Evolutionary conservation across 2,329 filamentous ascomycete genomes (phyloP).

Genomic region (Daldinia sp.): DNA sequence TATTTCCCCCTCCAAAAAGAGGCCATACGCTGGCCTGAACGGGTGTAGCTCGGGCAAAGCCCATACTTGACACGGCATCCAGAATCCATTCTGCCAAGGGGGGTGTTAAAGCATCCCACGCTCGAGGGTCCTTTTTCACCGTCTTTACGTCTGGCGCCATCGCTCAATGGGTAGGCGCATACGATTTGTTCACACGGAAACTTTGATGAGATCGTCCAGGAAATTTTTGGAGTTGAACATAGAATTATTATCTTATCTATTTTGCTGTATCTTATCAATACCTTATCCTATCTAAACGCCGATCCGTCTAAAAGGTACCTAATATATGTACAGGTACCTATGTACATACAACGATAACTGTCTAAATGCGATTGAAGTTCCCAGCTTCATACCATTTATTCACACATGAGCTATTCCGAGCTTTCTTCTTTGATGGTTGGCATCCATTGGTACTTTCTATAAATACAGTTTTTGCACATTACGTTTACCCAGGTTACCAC

Average conservation of each 20-base stretch:
- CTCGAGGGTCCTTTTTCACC: constrained; percentile 62
- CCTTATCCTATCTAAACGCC: constrained; percentile 29
- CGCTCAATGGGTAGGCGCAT: constrained; percentile 24
- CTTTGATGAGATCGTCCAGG: constrained; percentile 5
- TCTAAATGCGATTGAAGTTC: too few species aligned
- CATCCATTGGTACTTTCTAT: not conserved
- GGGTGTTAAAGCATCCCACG: constrained; percentile 77
- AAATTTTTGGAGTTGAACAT: constrained; percentile 27
- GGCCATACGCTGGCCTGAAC: constrained; percentile 95
- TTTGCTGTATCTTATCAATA: constrained; percentile 29
- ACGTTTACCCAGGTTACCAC: not conserved
- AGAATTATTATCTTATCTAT: constrained; percentile 36
- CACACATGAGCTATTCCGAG: not conserved
- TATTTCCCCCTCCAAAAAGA: constrained; percentile 72
- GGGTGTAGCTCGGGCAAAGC: constrained; percentile 88
- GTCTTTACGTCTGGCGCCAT: constrained; percentile 53
- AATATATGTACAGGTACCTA: not conserved
- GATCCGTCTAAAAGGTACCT: too few species aligned
- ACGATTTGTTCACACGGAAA: not conserved
- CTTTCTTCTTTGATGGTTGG: not conserved
- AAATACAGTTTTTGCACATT: not conserved
- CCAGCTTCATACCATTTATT: not conserved
- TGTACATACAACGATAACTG: not conserved
- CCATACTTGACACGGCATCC: constrained; percentile 85
- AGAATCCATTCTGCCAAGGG: constrained; percentile 85